Base-by-base conservation (phyloP, 2,329 filamentous ascomycete species). In the Pyrenophora graminea region DNA sequence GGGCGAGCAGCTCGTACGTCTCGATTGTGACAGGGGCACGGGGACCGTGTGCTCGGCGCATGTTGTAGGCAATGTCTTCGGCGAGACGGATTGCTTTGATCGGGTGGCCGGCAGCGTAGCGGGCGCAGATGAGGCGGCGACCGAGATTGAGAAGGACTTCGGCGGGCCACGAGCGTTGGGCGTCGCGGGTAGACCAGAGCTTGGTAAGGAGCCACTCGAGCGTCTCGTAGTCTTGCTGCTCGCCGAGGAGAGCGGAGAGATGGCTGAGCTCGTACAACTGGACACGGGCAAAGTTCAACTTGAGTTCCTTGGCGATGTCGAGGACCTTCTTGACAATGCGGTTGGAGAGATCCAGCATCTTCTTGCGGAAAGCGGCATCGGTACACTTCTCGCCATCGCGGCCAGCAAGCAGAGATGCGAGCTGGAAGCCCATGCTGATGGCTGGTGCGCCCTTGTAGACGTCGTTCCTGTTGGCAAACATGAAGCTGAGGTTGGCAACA, bases 11-110 rank as follows among this genome's bases (percentile, higher is more conserved):
- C 56, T 77, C 76, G 53, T 75, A 79, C 58, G 79, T 77, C 46
- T 81, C 76, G 45, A 82, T 63, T 0, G 80, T 81, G 23, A 77
- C 70, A 0, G 73, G 72, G 38, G 80, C 75, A 7, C 75, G 73
- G 25, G 75, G 74, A 3, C 80, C 80, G 66, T 80, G 79, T 5
- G 80, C 79, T 18, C 80, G 78, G 9, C 78, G 77, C 55, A 82
- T 73, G 61, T 83, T 83, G 72, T 83, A 83, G 33, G 77, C 78
- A 49, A 83, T 81, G 61, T 80, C 78, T 60, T 80, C 80, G 64
- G 76, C 78, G 2, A 83, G 76, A 9, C 63, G 61, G 42, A 71
- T 68, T 5, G 68, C 67, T 18, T 69, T 69, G 53, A 76, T 68
- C 38, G 76, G 74, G 39, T 77, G 70, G 34, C 76, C 76, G 27